Evolutionary conservation across 2,329 filamentous ascomycete genomes (phyloP).

Genomic region (Trichoderma brevicompactum): DNA sequence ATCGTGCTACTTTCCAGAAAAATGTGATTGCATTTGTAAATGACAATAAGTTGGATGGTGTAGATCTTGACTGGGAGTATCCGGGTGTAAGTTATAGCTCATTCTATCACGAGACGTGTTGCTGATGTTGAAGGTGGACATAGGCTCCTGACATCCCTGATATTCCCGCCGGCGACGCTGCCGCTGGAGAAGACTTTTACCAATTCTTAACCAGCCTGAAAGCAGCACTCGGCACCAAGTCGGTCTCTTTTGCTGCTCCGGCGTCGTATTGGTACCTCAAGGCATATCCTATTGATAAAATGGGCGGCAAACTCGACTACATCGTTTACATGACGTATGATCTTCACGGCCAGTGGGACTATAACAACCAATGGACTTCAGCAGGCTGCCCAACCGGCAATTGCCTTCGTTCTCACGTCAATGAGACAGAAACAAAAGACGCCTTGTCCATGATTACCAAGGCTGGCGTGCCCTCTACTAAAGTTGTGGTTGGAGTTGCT

Average conservation of each 20-base stretch:
- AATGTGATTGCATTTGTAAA: conserved; percentile 47
- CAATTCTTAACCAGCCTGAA: too few relatives aligned
- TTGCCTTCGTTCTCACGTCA: conserved; percentile 26
- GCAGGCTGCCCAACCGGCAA: conserved; percentile 31
- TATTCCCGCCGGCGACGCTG: conserved; percentile 38
- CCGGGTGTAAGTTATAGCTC: conserved; percentile 41
- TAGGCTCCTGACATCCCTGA: conserved; percentile 35
- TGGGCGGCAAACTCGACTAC: conserved; percentile 39
- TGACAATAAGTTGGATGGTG: conserved; percentile 47
- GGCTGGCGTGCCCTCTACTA: conserved; percentile 36
- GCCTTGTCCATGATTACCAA: conserved; percentile 40
- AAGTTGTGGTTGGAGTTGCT: conserved; percentile 36
- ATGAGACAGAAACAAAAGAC: conserved; percentile 37
- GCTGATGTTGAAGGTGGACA: background rate
- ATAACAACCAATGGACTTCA: conserved; percentile 7
- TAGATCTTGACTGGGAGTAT: conserved; percentile 56
- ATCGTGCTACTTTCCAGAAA: conserved; percentile 44
- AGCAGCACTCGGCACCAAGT: conserved; percentile 29
- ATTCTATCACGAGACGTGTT: conserved; percentile 35
- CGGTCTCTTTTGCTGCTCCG: conserved; percentile 38
- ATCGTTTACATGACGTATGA: conserved; percentile 44
- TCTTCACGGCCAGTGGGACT: conserved; percentile 41
- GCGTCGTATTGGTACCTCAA: conserved; percentile 36
- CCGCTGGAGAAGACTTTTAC: conserved; percentile 15
- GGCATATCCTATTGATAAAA: conserved; percentile 38